A percentile compares a stretch with the other conserved stretches of the same genome.
phyloP scores from a whole-genome alignment of 2,329 filamentous ascomycete species.

The Aspergillus fumigatiaffinis region DNA sequence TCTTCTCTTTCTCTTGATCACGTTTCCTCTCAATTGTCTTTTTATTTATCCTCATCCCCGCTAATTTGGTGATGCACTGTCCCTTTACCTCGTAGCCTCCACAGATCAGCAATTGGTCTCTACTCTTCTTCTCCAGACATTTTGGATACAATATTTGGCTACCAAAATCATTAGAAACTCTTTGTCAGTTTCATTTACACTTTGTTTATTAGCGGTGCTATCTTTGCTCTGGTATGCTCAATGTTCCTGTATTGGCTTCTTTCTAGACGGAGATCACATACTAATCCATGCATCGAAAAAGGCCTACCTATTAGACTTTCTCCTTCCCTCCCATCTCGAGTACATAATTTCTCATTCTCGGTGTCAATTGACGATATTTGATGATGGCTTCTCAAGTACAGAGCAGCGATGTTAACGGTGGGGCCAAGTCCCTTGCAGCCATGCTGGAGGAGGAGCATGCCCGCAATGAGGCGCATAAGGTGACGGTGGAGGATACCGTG shows the following conservation, averaged over 20 bases:
- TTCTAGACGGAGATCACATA: background rate
- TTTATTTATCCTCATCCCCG: conserved; percentile 12
- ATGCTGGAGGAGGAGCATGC: conserved; percentile 52
- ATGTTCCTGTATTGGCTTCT: background rate
- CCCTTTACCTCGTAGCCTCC: conserved; percentile 15
- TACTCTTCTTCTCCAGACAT: background rate
- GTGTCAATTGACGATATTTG: background rate
- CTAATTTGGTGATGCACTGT: conserved; percentile 16
- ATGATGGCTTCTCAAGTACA: conserved; percentile 34
- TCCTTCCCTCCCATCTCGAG: conserved; percentile 6
- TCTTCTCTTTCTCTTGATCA: conserved; percentile 16
- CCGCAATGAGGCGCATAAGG: conserved; percentile 52
- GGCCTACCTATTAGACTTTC: conserved; percentile 1
- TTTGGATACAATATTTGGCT: background rate
- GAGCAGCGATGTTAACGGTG: conserved; percentile 29
- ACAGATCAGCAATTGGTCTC: conserved; percentile 15
- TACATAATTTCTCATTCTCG: conserved; percentile 2
- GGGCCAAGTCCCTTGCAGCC: conserved; percentile 48
- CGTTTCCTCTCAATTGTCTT: conserved; percentile 1
- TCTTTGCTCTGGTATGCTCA: background rate
- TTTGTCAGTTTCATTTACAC: background rate
- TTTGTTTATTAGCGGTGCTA: background rate
- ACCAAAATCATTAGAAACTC: background rate
- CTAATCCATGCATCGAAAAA: background rate
- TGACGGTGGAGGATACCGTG: conserved; percentile 73